Percentiles rank a stretch among this genome's conserved stretches.
phyloP scores from a whole-genome alignment of 345 rosid species.

The Camelina sativa region DNA sequence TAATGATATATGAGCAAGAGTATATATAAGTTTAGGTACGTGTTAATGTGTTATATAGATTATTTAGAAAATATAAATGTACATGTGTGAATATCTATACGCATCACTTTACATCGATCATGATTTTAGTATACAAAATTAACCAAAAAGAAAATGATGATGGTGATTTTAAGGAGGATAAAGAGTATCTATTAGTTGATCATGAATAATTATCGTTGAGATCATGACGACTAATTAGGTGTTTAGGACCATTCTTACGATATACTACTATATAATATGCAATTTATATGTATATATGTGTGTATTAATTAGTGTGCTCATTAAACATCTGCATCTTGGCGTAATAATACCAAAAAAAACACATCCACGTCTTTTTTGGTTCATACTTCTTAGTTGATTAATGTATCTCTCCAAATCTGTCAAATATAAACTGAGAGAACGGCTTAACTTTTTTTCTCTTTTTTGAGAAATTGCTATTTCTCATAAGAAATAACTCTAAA shows the following conservation, averaged over 20 bases:
- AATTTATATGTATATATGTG: not conserved
- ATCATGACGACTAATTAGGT: slow-evolving; percentile 39
- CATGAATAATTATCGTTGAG: not conserved
- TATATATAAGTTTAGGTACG: slow-evolving; percentile 10
- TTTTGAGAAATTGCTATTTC: not conserved
- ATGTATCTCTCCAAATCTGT: slow-evolving; percentile 35
- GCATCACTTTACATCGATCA: slow-evolving; percentile 18
- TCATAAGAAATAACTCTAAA: not conserved
- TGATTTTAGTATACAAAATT: slow-evolving; percentile 13
- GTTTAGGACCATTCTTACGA: slow-evolving; percentile 30
- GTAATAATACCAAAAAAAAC: not conserved
- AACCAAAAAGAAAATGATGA: slow-evolving; percentile 22
- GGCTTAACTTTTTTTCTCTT: not conserved
- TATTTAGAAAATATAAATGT: not conserved
- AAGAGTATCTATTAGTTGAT: slow-evolving; percentile 33
- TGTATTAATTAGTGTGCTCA: not conserved
- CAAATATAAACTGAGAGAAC: not conserved
- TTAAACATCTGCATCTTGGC: slow-evolving; percentile 13
- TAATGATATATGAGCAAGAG: not conserved
- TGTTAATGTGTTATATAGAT: not conserved
- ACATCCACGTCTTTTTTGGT: slow-evolving; percentile 37
- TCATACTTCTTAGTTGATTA: slow-evolving; percentile 42
- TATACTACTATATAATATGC: slow-evolving; percentile 9
- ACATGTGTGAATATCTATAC: not conserved
- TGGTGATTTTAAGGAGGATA: slow-evolving; percentile 31